These are phyloP conservation scores for Blastocystis sp. DNA, from an alignment of 352 stramenopile genomes.

Conservation along the genomic window DNA sequence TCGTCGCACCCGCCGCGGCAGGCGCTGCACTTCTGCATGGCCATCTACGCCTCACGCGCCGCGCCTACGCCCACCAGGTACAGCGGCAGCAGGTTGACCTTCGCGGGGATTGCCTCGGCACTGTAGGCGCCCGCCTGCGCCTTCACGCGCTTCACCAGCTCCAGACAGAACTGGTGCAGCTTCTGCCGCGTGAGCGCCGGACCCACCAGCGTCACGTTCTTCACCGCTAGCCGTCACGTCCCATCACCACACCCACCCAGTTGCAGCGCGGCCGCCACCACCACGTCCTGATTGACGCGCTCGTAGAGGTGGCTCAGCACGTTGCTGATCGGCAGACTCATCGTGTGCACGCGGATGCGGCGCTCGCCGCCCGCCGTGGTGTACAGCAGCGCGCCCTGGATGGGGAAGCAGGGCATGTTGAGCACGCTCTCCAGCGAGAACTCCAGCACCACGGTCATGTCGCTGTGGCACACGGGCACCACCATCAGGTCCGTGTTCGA, in stretches of 20 bases:
- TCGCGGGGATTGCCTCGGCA: conserved; percentile 82
- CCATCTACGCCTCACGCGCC: conserved; percentile 77
- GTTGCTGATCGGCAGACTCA: conserved; percentile 63
- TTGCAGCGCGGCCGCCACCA: conserved; percentile 59
- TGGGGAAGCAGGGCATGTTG: conserved; percentile 81
- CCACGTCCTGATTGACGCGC: conserved; percentile 69
- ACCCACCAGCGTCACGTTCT: not conserved
- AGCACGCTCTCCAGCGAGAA: conserved; percentile 90
- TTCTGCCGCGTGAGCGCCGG: conserved; percentile 15
- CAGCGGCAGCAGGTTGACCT: conserved; percentile 88
- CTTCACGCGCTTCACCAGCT: conserved; percentile 76
- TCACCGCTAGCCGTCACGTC: not conserved
- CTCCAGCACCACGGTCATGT: conserved; percentile 93
- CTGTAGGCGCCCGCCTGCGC: conserved; percentile 77
- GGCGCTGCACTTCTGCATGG: conserved; percentile 92
- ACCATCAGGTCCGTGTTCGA: conserved; percentile 91
- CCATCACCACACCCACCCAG: not conserved
- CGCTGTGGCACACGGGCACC: conserved; percentile 88
- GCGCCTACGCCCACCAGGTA: conserved; percentile 79
- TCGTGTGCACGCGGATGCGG: conserved; percentile 79
- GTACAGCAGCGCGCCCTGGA: conserved; percentile 94
- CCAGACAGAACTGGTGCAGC: conserved; percentile 33
- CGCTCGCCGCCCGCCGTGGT: conserved; percentile 92
- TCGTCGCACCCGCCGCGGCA: conserved; percentile 92
- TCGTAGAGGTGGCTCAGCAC: conserved; percentile 69